Percentiles rank a stretch among this genome's conserved stretches.
These are phyloP conservation scores for Cryptococcus wingfieldii DNA, from an alignment of 1,284 basidiomycete genomes.

Conservation along the genomic window DNA sequence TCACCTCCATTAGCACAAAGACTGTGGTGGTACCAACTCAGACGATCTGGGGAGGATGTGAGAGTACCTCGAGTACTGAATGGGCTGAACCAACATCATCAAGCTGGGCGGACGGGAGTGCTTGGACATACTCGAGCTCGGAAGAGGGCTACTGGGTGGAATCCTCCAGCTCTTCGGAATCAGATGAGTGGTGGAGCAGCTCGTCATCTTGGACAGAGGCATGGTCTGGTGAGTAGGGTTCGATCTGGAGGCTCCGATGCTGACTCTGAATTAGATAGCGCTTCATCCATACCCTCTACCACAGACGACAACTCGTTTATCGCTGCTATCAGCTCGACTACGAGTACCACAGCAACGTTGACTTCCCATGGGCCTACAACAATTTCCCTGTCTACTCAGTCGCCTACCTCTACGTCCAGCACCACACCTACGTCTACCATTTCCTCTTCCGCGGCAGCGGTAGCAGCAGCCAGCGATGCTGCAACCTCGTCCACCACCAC, in stretches of 20 bases:
- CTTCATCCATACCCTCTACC: not conserved
- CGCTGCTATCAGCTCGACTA: no score
- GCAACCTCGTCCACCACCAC: not conserved
- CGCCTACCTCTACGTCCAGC: not conserved
- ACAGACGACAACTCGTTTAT: no score
- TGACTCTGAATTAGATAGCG: no score
- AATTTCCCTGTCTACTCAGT: not conserved
- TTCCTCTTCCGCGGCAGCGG: not conserved
- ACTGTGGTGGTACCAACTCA: slow-evolving; percentile 6
- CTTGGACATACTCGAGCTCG: not conserved
- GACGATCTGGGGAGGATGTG: slow-evolving; percentile 12
- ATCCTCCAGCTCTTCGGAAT: no score
- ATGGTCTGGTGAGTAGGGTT: no score
- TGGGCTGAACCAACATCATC: not conserved
- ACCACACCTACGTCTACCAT: not conserved
- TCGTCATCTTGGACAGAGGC: no score
- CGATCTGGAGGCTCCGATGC: no score
- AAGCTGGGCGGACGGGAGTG: not conserved
- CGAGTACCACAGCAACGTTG: not conserved
- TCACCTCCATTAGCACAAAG: not conserved
- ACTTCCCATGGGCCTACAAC: not conserved
- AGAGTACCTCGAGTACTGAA: not conserved
- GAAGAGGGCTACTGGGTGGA: no score
- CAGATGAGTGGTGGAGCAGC: no score
- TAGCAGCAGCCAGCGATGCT: not conserved